Evolutionary conservation across 345 rosid genomes (phyloP).

Genomic region (Euphorbia lathyris): DNA sequence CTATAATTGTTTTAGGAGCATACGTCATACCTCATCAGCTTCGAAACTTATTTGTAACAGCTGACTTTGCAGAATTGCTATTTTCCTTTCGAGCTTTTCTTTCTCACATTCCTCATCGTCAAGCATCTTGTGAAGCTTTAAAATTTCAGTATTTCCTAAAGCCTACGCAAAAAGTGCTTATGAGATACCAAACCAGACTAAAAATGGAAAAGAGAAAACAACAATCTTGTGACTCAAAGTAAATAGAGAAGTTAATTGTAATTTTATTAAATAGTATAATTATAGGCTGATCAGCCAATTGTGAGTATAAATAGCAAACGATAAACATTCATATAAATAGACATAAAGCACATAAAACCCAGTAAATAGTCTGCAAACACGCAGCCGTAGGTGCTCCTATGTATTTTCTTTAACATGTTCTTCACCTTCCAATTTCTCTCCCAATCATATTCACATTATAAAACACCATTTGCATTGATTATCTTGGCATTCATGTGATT

Average conservation of each 20-base stretch:
- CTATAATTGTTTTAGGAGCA: conserved; percentile 6
- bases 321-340: too few species aligned
- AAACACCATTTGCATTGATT: not conserved
- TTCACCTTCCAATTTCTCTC: conserved; percentile 3
- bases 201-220: conserved; percentile 16
- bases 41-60: conserved; percentile 73
- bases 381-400: not conserved
- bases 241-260: too few species aligned
- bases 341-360: not conserved
- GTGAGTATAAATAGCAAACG: not conserved
- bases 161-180: conserved; percentile 41
- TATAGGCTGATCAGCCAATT: too few species aligned
- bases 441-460: not conserved
- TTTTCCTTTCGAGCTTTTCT: conserved; percentile 74
- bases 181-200: conserved; percentile 9
- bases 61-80: conserved; percentile 68
- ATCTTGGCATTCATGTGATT: too few species aligned
- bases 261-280: too few species aligned
- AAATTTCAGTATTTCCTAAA: conserved; percentile 63
- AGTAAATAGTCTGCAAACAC: not conserved
- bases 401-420: not conserved
- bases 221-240: too few species aligned
- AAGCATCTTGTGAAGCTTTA: conserved; percentile 77
- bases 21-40: conserved; percentile 99
- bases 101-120: conserved; percentile 76